These are phyloP conservation scores for Fistulinella prunicolor DNA, from an alignment of 768 basidiomycete genomes.

Conservation along the genomic window DNA sequence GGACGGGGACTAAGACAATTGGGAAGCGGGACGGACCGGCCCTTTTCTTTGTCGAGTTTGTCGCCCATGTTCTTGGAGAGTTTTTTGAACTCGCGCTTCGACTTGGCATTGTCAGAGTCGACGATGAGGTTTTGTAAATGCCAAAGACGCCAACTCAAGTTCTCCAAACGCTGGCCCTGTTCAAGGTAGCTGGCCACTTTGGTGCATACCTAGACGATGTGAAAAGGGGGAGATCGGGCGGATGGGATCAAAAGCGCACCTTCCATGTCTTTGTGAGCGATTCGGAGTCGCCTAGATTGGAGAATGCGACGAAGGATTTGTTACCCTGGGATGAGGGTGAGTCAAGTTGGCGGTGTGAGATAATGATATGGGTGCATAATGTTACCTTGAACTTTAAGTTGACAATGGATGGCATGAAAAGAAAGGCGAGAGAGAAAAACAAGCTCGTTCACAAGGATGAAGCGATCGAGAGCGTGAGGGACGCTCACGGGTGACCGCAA, in stretches of 20 bases:
- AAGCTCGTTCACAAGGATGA: slow-evolving; percentile 2
- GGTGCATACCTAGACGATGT: slow-evolving; percentile 64
- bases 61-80: slow-evolving; percentile 87
- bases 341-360: background rate
- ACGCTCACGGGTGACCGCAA: no score
- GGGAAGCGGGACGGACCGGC: slow-evolving; percentile 53
- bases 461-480: slow-evolving; percentile 18
- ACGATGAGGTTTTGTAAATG: slow-evolving; percentile 90
- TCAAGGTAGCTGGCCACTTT: slow-evolving; percentile 90
- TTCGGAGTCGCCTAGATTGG: slow-evolving; percentile 81
- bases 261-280: slow-evolving; percentile 90
- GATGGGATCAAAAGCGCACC: slow-evolving; percentile 39
- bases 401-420: slow-evolving; percentile 72
- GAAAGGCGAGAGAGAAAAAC: background rate
- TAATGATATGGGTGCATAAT: background rate
- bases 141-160: slow-evolving; percentile 91
- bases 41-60: slow-evolving; percentile 91
- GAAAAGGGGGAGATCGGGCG: slow-evolving; percentile 4
- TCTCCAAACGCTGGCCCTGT: slow-evolving; percentile 88
- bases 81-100: slow-evolving; percentile 88
- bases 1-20: slow-evolving; percentile 10
- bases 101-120: slow-evolving; percentile 83
- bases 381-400: slow-evolving; percentile 81
- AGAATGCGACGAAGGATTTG: slow-evolving; percentile 93
- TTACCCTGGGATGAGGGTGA: slow-evolving; percentile 57